Conservation (phyloP, 257 asterid species). For the Nyctanthes arbortristis region DNA sequence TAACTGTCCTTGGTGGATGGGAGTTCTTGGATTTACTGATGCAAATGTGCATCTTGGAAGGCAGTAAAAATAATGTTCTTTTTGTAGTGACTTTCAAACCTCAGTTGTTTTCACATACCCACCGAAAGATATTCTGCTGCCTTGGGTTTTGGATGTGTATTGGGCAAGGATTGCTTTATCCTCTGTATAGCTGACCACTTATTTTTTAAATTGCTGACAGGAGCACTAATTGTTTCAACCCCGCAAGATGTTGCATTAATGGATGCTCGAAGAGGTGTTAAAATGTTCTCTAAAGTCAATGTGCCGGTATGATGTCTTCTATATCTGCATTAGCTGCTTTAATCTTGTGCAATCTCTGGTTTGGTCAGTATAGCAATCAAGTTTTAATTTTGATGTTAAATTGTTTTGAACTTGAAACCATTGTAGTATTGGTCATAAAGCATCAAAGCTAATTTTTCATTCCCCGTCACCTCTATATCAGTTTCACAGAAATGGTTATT, state of each 20-base stretch:
- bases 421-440: not conserved
- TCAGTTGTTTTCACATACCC: not conserved
- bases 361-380: not conserved
- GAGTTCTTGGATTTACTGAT: conserved; percentile 13
- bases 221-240: conserved; percentile 93
- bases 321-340: conserved; percentile 1
- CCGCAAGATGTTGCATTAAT: conserved; percentile 97
- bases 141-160: not conserved
- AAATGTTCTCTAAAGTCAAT: conserved; percentile 93
- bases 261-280: conserved; percentile 97
- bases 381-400: not conserved
- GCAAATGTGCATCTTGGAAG: not conserved
- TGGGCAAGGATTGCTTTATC: not conserved
- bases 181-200: conserved; percentile 5
- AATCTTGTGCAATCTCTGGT: no score
- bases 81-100: not conserved
- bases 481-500: not conserved
- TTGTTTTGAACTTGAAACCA: not conserved
- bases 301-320: conserved; percentile 64
- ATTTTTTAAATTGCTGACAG: conserved; percentile 45
- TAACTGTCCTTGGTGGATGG: not conserved
- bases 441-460: not conserved
- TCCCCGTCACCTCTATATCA: not conserved
- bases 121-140: not conserved
- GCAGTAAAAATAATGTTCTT: not conserved